Percentiles rank a stretch among this genome's conserved stretches.
Conservation (phyloP, 2,329 filamentous ascomycete species). For the Rutstroemia sp. region DNA sequence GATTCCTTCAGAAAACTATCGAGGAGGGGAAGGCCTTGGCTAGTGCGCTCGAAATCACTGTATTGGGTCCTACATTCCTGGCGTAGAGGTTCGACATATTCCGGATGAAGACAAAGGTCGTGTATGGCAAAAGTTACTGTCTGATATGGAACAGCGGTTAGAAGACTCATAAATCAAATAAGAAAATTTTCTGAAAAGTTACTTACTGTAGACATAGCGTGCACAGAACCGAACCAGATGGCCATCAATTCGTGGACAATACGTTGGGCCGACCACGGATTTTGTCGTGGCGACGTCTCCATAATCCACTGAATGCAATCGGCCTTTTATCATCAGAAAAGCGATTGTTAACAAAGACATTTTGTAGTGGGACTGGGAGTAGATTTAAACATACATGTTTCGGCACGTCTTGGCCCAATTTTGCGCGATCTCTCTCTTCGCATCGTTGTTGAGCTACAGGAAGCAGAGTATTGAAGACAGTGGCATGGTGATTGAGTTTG, state of each 20-base stretch:
- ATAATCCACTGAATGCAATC: constrained; percentile 15
- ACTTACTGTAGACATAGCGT: constrained; percentile 5
- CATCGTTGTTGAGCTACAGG: constrained; percentile 4
- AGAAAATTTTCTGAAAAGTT: no score
- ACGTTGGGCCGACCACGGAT: constrained; percentile 6
- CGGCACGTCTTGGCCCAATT: no score
- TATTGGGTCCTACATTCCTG: constrained; percentile 23
- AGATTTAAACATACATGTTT: no score
- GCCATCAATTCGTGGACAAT: constrained; percentile 12
- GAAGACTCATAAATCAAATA: no score
- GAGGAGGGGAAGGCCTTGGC: constrained; percentile 24
- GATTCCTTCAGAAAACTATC: constrained; percentile 29
- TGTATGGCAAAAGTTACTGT: constrained; percentile 23
- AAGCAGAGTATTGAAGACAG: constrained; percentile 1
- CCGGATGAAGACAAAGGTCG: constrained; percentile 20
- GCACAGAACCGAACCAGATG: constrained; percentile 13
- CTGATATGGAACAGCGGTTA: constrained; percentile 4
- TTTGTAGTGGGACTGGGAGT: no score
- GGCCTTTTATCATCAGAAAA: no score
- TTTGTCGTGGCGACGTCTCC: constrained; percentile 3
- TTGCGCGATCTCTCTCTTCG: no score
- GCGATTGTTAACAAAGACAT: no score
- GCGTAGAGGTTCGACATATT: constrained; percentile 17
- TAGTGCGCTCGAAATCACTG: constrained; percentile 15
- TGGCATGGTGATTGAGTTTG: constrained; percentile 1